Percentiles rank a stretch among this genome's conserved stretches.
Evolutionary conservation across 208 protist species (phyloP).

Genomic region (Wallacemonas sp.): DNA sequence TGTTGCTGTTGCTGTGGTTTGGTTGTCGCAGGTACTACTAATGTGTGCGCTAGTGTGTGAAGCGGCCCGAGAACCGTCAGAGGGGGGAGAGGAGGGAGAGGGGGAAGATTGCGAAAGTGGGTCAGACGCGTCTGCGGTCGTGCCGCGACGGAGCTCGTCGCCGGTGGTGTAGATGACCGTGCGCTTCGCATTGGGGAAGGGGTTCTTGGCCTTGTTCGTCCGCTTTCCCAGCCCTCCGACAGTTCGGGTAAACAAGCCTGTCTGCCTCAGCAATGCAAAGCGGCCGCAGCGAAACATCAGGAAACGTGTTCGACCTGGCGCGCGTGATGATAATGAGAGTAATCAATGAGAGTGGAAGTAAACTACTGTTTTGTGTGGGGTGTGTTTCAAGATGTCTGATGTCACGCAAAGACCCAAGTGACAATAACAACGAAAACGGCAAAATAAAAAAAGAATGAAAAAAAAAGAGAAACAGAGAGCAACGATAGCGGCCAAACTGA

Average conservation of each 20-base stretch:
- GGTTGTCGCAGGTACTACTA: not conserved
- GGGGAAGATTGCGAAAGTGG: constrained; percentile 19
- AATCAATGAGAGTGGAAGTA: too few relatives aligned
- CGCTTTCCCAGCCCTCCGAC: constrained; percentile 23
- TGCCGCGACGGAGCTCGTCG: constrained; percentile 14
- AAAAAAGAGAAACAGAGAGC: constrained; percentile 7
- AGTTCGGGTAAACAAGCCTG: constrained; percentile 16
- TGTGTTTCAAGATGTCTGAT: too few relatives aligned
- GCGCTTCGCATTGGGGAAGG: constrained; percentile 42
- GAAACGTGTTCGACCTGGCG: not conserved
- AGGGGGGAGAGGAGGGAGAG: constrained; percentile 21
- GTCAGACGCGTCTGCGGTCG: not conserved
- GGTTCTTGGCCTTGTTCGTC: constrained; percentile 40
- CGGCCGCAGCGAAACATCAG: constrained; percentile 8
- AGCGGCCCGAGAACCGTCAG: constrained; percentile 1
- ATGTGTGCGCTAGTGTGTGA: not conserved
- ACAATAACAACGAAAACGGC: not conserved
- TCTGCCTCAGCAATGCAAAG: not conserved
- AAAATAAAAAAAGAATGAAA: not conserved
- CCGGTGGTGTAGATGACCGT: constrained; percentile 53
- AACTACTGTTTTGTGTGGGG: too few relatives aligned
- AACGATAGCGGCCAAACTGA: not conserved
- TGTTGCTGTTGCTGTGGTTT: constrained; percentile 11
- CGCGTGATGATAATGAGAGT: too few relatives aligned
- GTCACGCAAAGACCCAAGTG: not conserved